Evolutionary conservation across 495 filamentous ascomycete species (phyloP).

Genomic region (Daldinia concentrica): DNA sequence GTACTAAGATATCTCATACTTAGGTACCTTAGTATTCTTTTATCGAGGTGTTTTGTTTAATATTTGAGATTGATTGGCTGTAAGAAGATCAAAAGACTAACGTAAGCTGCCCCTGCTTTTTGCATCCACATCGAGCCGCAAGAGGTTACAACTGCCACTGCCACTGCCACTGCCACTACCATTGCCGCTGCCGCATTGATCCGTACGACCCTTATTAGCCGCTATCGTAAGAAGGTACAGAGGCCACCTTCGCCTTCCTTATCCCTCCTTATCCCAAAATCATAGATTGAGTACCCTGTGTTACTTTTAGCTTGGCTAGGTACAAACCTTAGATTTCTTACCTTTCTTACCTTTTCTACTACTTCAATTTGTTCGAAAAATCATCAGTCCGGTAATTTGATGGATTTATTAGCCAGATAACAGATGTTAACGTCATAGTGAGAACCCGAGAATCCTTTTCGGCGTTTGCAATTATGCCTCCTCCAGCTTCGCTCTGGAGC

Average conservation of each 20-base stretch:
- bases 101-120: conserved; percentile 19
- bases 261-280: conserved; percentile 6
- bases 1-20: conserved; percentile 13
- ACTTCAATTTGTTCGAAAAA: background rate
- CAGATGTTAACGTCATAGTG: conserved; percentile 15
- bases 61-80: conserved; percentile 5
- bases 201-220: conserved; percentile 21
- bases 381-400: background rate
- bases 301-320: background rate
- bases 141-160: background rate
- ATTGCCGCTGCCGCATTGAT: conserved; percentile 24
- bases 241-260: conserved; percentile 34
- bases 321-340: background rate
- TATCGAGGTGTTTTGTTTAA: conserved; percentile 18
- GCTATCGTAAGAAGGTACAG: conserved; percentile 5
- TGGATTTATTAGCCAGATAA: conserved; percentile 10
- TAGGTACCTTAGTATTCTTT: conserved; percentile 16
- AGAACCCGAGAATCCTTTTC: conserved; percentile 12
- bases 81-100: conserved; percentile 6
- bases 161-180: background rate
- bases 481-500: conserved; percentile 48
- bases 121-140: conserved; percentile 13
- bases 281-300: background rate
- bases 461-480: conserved; percentile 39
- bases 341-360: conserved; percentile 3